Percentiles rank a stretch among this genome's conserved stretches.
These are phyloP conservation scores for Ustilago loliicola DNA, from an alignment of 1,284 basidiomycete genomes.

Conservation along the genomic window DNA sequence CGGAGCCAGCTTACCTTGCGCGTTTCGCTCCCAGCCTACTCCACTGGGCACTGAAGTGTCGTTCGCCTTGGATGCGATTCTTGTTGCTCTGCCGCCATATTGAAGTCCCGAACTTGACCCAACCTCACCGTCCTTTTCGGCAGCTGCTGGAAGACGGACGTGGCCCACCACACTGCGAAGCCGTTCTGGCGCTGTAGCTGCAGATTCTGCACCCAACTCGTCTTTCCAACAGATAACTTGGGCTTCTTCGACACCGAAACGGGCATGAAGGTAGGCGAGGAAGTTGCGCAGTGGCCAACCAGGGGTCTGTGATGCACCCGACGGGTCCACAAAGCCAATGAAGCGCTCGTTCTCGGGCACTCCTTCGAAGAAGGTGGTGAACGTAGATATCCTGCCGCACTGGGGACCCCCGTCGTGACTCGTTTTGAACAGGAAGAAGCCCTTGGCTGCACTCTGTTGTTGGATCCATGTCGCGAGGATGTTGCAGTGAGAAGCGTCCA, in stretches of 20 bases:
- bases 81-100: constrained; percentile 10
- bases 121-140: background rate
- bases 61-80: constrained; percentile 31
- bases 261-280: constrained; percentile 76
- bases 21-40: constrained; percentile 96
- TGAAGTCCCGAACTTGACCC: background rate
- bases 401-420: background rate
- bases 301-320: constrained; percentile 80
- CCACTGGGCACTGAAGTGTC: constrained; percentile 74
- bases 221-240: constrained; percentile 72
- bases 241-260: constrained; percentile 71
- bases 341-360: constrained; percentile 69
- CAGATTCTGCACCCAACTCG: constrained; percentile 11
- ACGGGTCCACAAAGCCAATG: constrained; percentile 83
- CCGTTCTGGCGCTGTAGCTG: background rate
- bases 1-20: constrained; percentile 84
- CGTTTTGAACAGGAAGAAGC: constrained; percentile 49
- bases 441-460: constrained; percentile 19
- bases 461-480: constrained; percentile 20
- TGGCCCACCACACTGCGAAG: constrained; percentile 27
- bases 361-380: constrained; percentile 73
- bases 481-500: constrained; percentile 6
- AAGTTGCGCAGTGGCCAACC: constrained; percentile 96
- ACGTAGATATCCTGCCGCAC: constrained; percentile 33
- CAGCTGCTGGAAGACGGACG: constrained; percentile 19